phyloP scores from a whole-genome alignment of 2,329 filamentous ascomycete genomes.

The Parastagonospora avenae region DNA sequence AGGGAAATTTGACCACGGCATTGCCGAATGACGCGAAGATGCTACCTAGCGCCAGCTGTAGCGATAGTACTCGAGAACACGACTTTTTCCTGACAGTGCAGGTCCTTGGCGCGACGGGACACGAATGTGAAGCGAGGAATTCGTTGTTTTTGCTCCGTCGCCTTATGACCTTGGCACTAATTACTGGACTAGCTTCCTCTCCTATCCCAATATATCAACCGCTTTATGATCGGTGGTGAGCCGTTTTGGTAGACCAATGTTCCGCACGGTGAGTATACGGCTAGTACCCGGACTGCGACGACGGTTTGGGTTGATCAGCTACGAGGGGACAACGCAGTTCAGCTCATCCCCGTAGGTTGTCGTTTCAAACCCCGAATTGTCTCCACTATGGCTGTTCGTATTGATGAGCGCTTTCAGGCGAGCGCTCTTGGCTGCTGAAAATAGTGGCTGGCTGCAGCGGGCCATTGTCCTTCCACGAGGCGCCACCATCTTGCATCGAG shows the following conservation, averaged over 20 bases:
- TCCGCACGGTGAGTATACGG: too few species aligned
- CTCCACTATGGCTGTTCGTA: conserved; percentile 21
- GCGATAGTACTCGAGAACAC: too few species aligned
- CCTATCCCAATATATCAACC: background rate
- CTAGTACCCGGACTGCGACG: too few species aligned
- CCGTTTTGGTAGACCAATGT: background rate
- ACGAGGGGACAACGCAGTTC: background rate
- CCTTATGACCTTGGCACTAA: background rate
- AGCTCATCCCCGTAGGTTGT: background rate
- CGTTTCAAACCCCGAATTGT: conserved; percentile 4
- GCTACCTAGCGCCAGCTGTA: too few species aligned
- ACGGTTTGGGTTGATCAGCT: too few species aligned
- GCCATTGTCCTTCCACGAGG: conserved; percentile 18
- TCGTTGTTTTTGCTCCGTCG: background rate
- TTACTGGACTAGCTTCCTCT: background rate
- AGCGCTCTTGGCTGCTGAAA: conserved; percentile 25
- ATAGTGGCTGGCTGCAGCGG: conserved; percentile 21
- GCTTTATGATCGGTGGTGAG: background rate
- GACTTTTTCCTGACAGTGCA: too few species aligned
- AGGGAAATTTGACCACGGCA: too few species aligned
- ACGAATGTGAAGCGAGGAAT: background rate
- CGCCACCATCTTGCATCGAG: conserved; percentile 21
- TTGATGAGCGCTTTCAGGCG: conserved; percentile 15
- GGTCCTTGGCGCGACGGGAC: background rate
- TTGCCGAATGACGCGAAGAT: too few species aligned